Percentiles rank a stretch among this genome's conserved stretches.
Conservation (phyloP, 2,329 filamentous ascomycete genomes). For the Alternaria sp. region DNA sequence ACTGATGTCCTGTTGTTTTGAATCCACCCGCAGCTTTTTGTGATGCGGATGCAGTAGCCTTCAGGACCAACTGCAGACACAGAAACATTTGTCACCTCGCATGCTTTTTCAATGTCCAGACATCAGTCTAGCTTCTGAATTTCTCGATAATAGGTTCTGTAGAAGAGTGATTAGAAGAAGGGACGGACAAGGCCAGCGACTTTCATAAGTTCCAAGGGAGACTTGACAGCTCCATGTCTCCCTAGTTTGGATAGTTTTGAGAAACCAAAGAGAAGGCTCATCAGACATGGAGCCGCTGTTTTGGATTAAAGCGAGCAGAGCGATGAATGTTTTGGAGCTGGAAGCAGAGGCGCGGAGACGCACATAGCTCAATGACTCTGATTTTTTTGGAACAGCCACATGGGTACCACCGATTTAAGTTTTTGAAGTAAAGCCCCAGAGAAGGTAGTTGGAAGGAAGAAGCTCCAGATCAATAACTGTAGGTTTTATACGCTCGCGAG, state of each 20-base stretch:
- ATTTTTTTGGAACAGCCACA: background rate
- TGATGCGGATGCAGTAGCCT: too few relatives aligned
- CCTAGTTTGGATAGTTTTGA: too few relatives aligned
- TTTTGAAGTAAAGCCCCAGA: fast-evolving
- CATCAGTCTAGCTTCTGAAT: too few relatives aligned
- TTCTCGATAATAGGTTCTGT: too few relatives aligned
- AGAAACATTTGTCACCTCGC: too few relatives aligned
- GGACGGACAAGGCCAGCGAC: background rate
- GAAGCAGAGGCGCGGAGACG: background rate
- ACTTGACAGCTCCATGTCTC: background rate
- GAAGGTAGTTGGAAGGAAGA: background rate
- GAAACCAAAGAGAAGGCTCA: background rate
- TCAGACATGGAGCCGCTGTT: fast-evolving
- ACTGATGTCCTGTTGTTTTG: too few relatives aligned
- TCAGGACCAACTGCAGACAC: fast-evolving
- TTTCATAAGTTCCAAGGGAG: background rate
- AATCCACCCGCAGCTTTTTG: too few relatives aligned
- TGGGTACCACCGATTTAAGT: background rate
- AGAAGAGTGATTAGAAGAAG: fast-evolving
- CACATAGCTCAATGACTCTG: background rate
- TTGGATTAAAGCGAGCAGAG: background rate
- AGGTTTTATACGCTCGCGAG: background rate
- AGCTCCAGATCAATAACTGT: background rate
- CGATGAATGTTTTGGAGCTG: background rate
- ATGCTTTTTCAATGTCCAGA: too few relatives aligned